Evolutionary conservation across 2,329 filamentous ascomycete species (phyloP), one percentile per base, ranked within the genome.

Genomic region (Albifimbria verrucaria): DNA sequence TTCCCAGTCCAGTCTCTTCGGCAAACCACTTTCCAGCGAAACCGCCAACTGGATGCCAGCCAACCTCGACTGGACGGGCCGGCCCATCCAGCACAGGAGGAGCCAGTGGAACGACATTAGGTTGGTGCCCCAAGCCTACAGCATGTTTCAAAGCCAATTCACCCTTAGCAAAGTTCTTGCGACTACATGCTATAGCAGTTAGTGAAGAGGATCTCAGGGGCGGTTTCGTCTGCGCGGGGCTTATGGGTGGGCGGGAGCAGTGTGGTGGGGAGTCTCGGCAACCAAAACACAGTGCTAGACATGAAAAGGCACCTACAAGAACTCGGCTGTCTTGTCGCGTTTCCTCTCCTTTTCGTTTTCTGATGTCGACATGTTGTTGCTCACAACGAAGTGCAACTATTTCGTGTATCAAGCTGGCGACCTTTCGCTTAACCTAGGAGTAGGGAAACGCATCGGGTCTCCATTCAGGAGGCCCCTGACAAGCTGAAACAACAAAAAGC

Each of bases 1-100:
- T 78, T 3, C 81, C 81, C 21, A 83, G 62, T 0, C 77, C 76
- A 1, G 79, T 81, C 60, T 78, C 69, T 51, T 83, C 79, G 15
- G 80, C 79, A 49, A 83, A 79, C 80, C 80, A 83, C 59, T 81
- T 82, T 41, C 80, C 80, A 0, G 77, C 78, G 18, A 78, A 67
- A 0, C 80, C 80, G 17, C 74, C 79, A 7, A 84, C 79, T 1
- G 81, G 80, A 62, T 83, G 80, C 81, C 81, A 84, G 21, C 79
- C 81, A 23, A 84, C 74, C 59, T 77, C 70, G 25, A 83, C 80
- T 0, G 66, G 62, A 0, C 69, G 63, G 22, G 64, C 44, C 3
- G 63, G 61, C n/a, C 62, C 67, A 44, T 71, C 58, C 44, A 69
- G 52, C 2, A 61, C 46, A 0, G 69, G 68, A 0, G 65, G 50